Evolutionary conservation across 345 rosid species (phyloP), one percentile per base, ranked within the genome.

Genomic region (Hibiscus tridactylites): DNA sequence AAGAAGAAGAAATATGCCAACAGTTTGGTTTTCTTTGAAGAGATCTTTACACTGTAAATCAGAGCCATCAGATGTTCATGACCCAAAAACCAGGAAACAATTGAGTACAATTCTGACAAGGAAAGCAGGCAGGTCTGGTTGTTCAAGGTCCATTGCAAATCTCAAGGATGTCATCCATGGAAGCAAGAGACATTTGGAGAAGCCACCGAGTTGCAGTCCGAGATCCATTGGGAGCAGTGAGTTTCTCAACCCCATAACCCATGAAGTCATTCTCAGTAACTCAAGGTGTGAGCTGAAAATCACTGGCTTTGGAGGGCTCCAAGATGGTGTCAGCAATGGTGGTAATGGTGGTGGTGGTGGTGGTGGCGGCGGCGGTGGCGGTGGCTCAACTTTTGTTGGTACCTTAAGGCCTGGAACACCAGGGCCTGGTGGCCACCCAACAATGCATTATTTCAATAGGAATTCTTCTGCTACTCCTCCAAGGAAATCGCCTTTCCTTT

Each of bases 221-320:
- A 89, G 99, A 73, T 95, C 99, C 71, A 92, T 95, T 21, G 99
- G 99, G 31, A 95, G 99, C 85, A 95, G 92, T 80, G 99, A 95
- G 90, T 92, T 95, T 73, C 91, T 91, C 4, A 95, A 95, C 88
- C 99, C 97, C 56, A 88, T 95, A 33, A 88, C 97, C 75, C 99
- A 95, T 76, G 99, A 95, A 75, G 97, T 95, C 31, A 86, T 95
- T 24, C 86, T 95, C 47, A 88, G 96, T 67, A 90, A 88, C 87
- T 88, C 99, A 31, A 86, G 88, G 68, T 95, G 99, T 74, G 97
- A 92, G 90, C 96, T 95, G 44, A 95, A 92, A 79, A 95, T 95
- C 82, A 90, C 91, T 74, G 94, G 96, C 17, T 86, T 85, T 76
- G 88, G 89, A 78, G 93, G 85, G 13, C 76, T 82, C 66, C 83